phyloP scores from a whole-genome alignment of 768 basidiomycete species.

The Naganishia randhawae region DNA sequence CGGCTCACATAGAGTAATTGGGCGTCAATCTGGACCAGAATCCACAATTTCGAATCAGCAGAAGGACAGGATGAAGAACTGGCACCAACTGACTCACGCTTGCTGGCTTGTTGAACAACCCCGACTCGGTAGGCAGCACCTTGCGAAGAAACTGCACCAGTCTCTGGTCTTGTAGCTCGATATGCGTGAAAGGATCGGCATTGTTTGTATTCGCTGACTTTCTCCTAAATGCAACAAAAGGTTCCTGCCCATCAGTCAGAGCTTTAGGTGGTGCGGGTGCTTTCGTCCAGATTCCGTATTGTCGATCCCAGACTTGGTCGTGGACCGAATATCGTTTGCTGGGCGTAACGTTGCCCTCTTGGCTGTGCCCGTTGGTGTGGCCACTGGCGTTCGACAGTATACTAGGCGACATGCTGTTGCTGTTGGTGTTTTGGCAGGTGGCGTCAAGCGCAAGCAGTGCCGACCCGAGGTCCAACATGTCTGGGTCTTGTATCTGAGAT shows the following conservation, averaged over 20 bases:
- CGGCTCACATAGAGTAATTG: slow-evolving; percentile 11
- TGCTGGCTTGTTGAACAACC: neutral
- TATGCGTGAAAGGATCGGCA: slow-evolving; percentile 3
- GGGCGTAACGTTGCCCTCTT: neutral
- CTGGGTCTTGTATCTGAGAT: neutral
- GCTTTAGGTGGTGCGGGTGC: neutral
- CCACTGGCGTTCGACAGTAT: neutral
- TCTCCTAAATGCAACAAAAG: neutral
- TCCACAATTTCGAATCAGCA: too few relatives aligned
- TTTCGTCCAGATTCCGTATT: slow-evolving; percentile 12
- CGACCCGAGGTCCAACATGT: too few relatives aligned
- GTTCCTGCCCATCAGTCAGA: neutral
- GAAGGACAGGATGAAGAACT: neutral
- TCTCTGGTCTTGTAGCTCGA: neutral
- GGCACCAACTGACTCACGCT: neutral
- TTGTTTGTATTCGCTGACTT: slow-evolving; percentile 1
- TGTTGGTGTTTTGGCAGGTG: neutral
- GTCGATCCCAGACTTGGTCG: slow-evolving; percentile 2
- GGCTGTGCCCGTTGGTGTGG: too few relatives aligned
- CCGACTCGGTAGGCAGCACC: slow-evolving; percentile 6
- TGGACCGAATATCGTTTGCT: neutral
- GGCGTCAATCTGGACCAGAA: neutral
- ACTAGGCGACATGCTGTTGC: neutral
- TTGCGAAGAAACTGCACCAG: slow-evolving; percentile 12
- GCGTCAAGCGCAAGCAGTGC: neutral